A percentile compares a stretch with the other conserved stretches of the same genome.
These are phyloP conservation scores for Massariosphaeria phaeospora DNA, from an alignment of 495 filamentous ascomycete species.

Conservation along the genomic window DNA sequence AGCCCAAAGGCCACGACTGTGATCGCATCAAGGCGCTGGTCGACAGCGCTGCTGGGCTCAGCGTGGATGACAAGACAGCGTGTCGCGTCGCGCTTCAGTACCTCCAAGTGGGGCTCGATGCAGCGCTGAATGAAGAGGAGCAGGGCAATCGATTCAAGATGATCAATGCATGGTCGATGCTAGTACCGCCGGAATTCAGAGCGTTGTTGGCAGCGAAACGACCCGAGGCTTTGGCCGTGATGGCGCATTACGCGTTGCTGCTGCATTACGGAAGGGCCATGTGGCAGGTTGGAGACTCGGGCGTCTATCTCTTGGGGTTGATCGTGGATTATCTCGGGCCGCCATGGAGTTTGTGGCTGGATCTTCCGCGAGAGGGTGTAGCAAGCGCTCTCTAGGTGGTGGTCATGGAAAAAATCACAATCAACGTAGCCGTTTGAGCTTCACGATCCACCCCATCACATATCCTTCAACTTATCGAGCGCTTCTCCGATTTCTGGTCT, in stretches of 20 bases:
- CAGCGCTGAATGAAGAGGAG: conserved; percentile 13
- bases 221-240: conserved; percentile 30
- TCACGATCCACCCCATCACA: conserved; percentile 4
- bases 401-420: too few relatives aligned
- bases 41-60: conserved; percentile 7
- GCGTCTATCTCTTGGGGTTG: conserved; percentile 38
- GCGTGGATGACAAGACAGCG: conserved; percentile 32
- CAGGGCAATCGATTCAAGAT: conserved; percentile 35
- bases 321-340: conserved; percentile 40
- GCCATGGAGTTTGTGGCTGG: conserved; percentile 31
- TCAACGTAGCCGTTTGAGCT: background rate
- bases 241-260: conserved; percentile 39
- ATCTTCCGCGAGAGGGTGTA: conserved; percentile 2
- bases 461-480: conserved; percentile 17
- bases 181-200: conserved; percentile 33
- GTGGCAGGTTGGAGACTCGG: conserved; percentile 35
- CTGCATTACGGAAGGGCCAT: conserved; percentile 32
- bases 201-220: conserved; percentile 30
- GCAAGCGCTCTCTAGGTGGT: too few relatives aligned
- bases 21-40: background rate
- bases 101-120: conserved; percentile 40
- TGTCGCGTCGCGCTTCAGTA: conserved; percentile 32
- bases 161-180: conserved; percentile 37
- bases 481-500: conserved; percentile 4
- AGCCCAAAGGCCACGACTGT: conserved; percentile 1